Percentiles rank a stretch among this genome's conserved stretches.
These are phyloP conservation scores for Ustulina deusta DNA, from an alignment of 2,329 filamentous ascomycete genomes.

Conservation along the genomic window DNA sequence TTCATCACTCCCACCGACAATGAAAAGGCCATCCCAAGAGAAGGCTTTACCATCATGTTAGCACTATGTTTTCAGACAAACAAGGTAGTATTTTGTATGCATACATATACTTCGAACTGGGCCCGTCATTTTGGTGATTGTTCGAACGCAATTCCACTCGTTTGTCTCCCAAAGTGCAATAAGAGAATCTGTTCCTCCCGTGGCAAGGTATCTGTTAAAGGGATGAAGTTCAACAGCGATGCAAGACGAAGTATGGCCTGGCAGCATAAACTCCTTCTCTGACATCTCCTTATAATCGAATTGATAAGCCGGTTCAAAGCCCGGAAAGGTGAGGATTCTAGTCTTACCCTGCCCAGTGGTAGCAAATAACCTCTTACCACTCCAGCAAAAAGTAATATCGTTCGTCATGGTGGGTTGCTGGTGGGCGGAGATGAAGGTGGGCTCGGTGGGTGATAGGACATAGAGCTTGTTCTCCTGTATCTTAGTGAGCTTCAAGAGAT, in stretches of 20 bases:
- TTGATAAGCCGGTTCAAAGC: conserved; percentile 67
- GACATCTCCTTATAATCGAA: conserved; percentile 59
- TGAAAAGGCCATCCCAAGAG: conserved; percentile 80
- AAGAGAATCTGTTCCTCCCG: conserved; percentile 79
- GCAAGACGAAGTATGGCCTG: conserved; percentile 79
- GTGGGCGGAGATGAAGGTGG: conserved; percentile 67
- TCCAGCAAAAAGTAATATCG: conserved; percentile 79
- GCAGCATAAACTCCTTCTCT: conserved; percentile 69
- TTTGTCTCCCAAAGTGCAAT: conserved; percentile 83
- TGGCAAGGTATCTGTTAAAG: conserved; percentile 77
- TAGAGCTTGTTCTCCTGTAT: conserved; percentile 70
- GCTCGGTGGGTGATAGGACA: conserved; percentile 70
- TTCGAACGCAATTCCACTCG: conserved; percentile 81
- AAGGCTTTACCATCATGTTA: conserved; percentile 66
- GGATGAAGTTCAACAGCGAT: conserved; percentile 77
- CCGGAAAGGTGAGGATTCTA: conserved; percentile 76
- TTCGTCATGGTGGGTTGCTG: conserved; percentile 75
- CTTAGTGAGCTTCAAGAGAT: conserved; percentile 21
- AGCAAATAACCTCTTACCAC: conserved; percentile 75
- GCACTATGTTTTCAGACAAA: conserved; percentile 23
- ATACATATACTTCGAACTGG: conserved; percentile 76
- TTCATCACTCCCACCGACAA: conserved; percentile 80
- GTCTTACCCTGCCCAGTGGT: conserved; percentile 78
- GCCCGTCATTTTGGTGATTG: conserved; percentile 75
- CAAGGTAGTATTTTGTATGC: conserved; percentile 44